These are phyloP conservation scores for Tolypocladium ovalisporum DNA, from an alignment of 2,329 filamentous ascomycete genomes.

Conservation along the genomic window DNA sequence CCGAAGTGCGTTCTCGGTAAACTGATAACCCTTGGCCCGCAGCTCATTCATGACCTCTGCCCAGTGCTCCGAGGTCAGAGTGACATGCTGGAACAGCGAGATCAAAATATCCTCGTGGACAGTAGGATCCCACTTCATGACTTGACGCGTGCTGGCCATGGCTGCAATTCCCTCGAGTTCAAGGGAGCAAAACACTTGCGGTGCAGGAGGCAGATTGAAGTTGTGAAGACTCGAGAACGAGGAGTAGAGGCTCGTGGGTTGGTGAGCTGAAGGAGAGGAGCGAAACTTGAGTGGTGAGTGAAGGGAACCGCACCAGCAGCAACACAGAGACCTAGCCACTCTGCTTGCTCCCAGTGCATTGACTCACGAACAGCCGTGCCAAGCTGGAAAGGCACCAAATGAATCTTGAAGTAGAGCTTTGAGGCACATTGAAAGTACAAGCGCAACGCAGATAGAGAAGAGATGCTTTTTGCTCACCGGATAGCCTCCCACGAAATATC, in stretches of 20 bases:
- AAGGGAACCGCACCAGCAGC: background rate
- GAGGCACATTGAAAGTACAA: background rate
- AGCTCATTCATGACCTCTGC: conserved; percentile 26
- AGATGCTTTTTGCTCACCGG: conserved; percentile 23
- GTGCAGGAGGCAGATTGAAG: background rate
- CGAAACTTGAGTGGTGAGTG: background rate
- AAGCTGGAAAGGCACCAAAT: background rate
- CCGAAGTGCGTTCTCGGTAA: conserved; percentile 29
- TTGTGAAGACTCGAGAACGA: too few species aligned
- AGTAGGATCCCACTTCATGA: conserved; percentile 28
- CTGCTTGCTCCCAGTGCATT: background rate
- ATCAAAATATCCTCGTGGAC: conserved; percentile 34
- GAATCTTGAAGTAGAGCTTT: too few species aligned
- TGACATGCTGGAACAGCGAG: conserved; percentile 25
- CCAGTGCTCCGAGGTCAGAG: conserved; percentile 19
- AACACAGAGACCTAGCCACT: background rate
- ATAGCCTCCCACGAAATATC: conserved; percentile 32
- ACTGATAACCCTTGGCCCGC: conserved; percentile 25
- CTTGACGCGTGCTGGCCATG: conserved; percentile 17
- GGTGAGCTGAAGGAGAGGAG: background rate
- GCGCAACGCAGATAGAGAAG: background rate
- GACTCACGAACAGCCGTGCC: background rate
- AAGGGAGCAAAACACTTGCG: background rate
- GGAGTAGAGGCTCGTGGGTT: background rate
- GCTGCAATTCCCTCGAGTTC: background rate